These are phyloP conservation scores for Cladosporium oxysporum DNA, from an alignment of 2,329 filamentous ascomycete genomes.

Conservation along the genomic window DNA sequence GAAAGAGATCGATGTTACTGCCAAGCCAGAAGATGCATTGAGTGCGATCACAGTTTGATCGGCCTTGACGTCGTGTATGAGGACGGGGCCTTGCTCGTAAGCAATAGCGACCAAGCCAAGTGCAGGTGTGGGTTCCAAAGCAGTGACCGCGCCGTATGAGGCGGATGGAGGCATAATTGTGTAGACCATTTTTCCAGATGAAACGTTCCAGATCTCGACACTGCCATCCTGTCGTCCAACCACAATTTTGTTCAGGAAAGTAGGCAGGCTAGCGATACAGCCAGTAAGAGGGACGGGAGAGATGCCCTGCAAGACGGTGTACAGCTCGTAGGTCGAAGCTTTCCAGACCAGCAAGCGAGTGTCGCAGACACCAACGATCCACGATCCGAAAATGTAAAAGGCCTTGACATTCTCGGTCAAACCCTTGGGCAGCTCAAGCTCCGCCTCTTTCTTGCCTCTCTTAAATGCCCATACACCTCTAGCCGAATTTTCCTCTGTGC, in stretches of 20 bases:
- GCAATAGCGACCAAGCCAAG: slow-evolving; percentile 85
- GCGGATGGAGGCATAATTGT: slow-evolving; percentile 77
- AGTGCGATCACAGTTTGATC: slow-evolving; percentile 68
- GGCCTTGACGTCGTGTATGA: slow-evolving; percentile 77
- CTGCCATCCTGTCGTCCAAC: slow-evolving; percentile 83
- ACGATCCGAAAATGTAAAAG: slow-evolving; percentile 82
- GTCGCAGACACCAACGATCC: slow-evolving; percentile 78
- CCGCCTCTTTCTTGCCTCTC: slow-evolving; percentile 78
- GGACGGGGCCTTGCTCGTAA: slow-evolving; percentile 75
- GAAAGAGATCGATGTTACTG: slow-evolving; percentile 83
- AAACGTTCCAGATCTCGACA: slow-evolving; percentile 97
- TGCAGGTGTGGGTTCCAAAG: slow-evolving; percentile 79
- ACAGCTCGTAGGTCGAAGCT: slow-evolving; percentile 77
- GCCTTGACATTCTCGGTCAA: slow-evolving; percentile 71
- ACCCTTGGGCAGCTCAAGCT: slow-evolving; percentile 68
- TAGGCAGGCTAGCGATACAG: slow-evolving; percentile 83
- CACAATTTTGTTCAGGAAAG: slow-evolving; percentile 94
- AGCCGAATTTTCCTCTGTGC: slow-evolving; percentile 50
- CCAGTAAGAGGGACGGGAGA: slow-evolving; percentile 68
- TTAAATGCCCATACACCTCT: slow-evolving; percentile 89
- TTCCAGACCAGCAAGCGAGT: slow-evolving; percentile 90
- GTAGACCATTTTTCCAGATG: slow-evolving; percentile 86
- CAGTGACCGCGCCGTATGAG: slow-evolving; percentile 78
- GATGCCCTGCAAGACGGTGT: slow-evolving; percentile 72
- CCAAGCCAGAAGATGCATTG: slow-evolving; percentile 59